These are phyloP conservation scores for Mycena alexandri DNA, from an alignment of 768 basidiomycete genomes.

Conservation along the genomic window DNA sequence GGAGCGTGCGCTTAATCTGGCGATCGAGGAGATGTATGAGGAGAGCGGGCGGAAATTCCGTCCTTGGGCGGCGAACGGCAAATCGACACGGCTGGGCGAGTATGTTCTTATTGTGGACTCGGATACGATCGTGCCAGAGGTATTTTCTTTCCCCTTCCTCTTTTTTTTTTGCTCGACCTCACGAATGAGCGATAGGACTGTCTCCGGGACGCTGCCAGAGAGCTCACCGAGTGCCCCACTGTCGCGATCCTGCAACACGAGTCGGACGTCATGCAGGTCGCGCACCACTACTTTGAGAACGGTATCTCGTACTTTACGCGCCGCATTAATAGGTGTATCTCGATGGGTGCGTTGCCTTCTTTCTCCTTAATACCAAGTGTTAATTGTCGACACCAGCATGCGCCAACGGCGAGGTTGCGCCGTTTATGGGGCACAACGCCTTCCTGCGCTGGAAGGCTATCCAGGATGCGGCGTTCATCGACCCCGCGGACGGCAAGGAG, in stretches of 20 bases:
- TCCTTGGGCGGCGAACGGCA: conserved; percentile 79
- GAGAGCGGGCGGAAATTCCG: conserved; percentile 65
- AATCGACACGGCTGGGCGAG: conserved; percentile 75
- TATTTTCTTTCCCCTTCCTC: conserved; percentile 68
- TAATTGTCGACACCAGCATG: conserved; percentile 60
- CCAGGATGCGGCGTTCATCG: conserved; percentile 85
- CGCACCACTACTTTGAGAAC: conserved; percentile 87
- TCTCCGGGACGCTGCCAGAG: conserved; percentile 80
- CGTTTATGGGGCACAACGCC: conserved; percentile 89
- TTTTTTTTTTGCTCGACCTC: conserved; percentile 24
- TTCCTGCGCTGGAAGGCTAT: conserved; percentile 90
- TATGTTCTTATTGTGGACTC: conserved; percentile 85
- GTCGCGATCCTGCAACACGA: conserved; percentile 92
- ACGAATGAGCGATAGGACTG: conserved; percentile 37
- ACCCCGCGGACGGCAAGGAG: conserved; percentile 70
- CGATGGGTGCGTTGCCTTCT: conserved; percentile 33
- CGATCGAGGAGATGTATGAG: conserved; percentile 77
- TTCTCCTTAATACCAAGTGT: conserved; percentile 40
- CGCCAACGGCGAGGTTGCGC: conserved; percentile 85
- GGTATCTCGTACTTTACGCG: conserved; percentile 38
- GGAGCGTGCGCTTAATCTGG: conserved; percentile 77
- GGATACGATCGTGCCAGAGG: conserved; percentile 83
- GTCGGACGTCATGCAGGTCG: conserved; percentile 55
- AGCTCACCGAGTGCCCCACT: conserved; percentile 79
- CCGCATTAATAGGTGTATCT: conserved; percentile 36